Conservation (phyloP, 306 rosid genomes). For the Adenanthera pavonina region DNA sequence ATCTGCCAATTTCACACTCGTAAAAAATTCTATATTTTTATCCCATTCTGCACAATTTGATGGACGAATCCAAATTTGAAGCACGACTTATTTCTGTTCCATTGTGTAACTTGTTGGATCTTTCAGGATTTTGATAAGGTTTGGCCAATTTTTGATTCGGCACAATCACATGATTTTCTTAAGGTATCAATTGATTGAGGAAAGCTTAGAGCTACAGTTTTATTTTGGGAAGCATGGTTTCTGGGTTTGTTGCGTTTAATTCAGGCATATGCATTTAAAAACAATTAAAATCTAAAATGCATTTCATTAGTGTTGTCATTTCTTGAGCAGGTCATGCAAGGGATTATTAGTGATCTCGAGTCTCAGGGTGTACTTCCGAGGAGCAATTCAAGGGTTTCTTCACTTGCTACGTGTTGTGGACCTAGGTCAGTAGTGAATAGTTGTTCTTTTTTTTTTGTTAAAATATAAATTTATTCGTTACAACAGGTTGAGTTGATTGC, state of each 20-base stretch:
- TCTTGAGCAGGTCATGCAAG: slow-evolving; percentile 92
- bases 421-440: slow-evolving; percentile 69
- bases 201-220: background rate
- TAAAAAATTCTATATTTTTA: background rate
- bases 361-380: slow-evolving; percentile 97
- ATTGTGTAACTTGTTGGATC: slow-evolving; percentile 35
- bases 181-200: slow-evolving; percentile 57
- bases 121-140: slow-evolving; percentile 96
- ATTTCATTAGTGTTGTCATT: background rate
- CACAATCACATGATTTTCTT: slow-evolving; percentile 93
- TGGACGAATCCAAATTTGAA: background rate
- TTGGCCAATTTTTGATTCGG: slow-evolving; percentile 98
- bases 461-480: background rate
- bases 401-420: slow-evolving; percentile 98
- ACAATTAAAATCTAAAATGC: background rate
- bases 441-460: background rate
- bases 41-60: background rate
- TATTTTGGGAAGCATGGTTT: background rate
- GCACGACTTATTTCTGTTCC: slow-evolving; percentile 34
- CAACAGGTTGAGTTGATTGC: slow-evolving; percentile 4
- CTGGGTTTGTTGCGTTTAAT: slow-evolving; percentile 6
- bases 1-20: background rate
- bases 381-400: slow-evolving; percentile 98
- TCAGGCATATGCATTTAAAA: background rate
- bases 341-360: slow-evolving; percentile 95